Evolutionary conservation across 805 yeast genomes (phyloP).

Genomic region (Candida loeiensis): DNA sequence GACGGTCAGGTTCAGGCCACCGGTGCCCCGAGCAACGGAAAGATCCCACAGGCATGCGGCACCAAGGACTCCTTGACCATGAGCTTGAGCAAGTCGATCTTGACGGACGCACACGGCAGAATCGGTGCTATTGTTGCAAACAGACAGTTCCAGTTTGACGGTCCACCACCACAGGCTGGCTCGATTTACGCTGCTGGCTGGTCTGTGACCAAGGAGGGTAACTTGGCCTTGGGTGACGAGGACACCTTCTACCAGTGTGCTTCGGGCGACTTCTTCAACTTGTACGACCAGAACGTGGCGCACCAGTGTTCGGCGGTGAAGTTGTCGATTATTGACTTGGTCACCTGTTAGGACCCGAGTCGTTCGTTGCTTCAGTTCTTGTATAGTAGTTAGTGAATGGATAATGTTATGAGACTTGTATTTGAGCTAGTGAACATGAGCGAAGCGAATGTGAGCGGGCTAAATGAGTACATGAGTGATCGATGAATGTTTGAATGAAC

Average conservation of each 20-base stretch:
- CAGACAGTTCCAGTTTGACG: constrained; percentile 79
- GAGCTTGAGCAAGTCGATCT: constrained; percentile 47
- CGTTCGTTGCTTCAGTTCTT: constrained; percentile 3
- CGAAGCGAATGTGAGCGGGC: too few species aligned
- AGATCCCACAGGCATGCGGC: constrained; percentile 22
- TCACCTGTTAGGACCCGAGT: constrained; percentile 9
- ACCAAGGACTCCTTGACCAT: constrained; percentile 44
- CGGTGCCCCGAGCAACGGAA: constrained; percentile 22
- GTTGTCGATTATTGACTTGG: constrained; percentile 14
- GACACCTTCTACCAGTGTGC: constrained; percentile 70
- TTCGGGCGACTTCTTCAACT: constrained; percentile 75
- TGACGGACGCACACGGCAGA: constrained; percentile 61
- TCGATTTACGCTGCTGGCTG: constrained; percentile 30
- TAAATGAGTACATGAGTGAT: too few species aligned
- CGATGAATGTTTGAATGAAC: too few species aligned
- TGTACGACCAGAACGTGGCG: constrained; percentile 63
- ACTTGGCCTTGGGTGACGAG: constrained; percentile 57
- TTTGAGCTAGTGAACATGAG: too few species aligned
- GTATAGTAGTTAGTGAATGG: neutral
- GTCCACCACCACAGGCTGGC: constrained; percentile 72
- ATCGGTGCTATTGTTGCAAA: constrained; percentile 77
- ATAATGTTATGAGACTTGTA: too few species aligned
- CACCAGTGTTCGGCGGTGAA: constrained; percentile 48
- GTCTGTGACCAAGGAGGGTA: constrained; percentile 39
- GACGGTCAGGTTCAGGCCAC: constrained; percentile 34